Evolutionary conservation across 2,329 filamentous ascomycete species (phyloP).

Genomic region (Aspergillus pseudoviridinutans): DNA sequence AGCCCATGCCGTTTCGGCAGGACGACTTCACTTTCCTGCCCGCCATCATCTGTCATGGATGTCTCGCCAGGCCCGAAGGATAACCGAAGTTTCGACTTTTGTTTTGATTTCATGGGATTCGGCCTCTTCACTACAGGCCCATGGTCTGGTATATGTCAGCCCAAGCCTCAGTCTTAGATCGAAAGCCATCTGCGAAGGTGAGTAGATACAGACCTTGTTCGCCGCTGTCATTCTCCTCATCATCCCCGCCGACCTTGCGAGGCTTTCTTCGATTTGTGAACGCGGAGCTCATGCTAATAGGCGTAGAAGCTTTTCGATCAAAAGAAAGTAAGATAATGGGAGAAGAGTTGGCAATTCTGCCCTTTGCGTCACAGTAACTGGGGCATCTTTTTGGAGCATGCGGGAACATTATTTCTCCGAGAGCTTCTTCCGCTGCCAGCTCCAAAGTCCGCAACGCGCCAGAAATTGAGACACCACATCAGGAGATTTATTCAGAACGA

Average conservation of each 20-base stretch:
- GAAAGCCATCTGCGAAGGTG: background rate
- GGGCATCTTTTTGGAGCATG: slow-evolving; percentile 19
- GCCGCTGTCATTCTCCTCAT: slow-evolving; percentile 46
- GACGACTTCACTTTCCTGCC: slow-evolving; percentile 51
- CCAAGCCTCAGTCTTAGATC: background rate
- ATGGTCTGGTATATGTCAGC: slow-evolving; percentile 35
- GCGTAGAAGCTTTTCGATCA: background rate
- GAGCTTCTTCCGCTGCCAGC: slow-evolving; percentile 23
- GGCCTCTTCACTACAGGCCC: slow-evolving; percentile 54
- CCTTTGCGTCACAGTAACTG: slow-evolving; percentile 8
- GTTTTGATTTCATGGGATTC: slow-evolving; percentile 51
- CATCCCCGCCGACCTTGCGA: slow-evolving; percentile 71
- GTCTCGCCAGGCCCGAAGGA: slow-evolving; percentile 68
- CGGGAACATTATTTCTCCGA: slow-evolving; percentile 36
- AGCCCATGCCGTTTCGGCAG: slow-evolving; percentile 59
- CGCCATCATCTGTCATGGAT: slow-evolving; percentile 52
- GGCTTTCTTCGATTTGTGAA: slow-evolving; percentile 62
- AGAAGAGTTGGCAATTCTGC: background rate
- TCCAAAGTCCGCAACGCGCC: slow-evolving; percentile 26
- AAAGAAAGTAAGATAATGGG: background rate
- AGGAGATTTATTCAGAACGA: slow-evolving; percentile 17
- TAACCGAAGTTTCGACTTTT: slow-evolving; percentile 69
- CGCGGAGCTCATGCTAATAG: slow-evolving; percentile 51
- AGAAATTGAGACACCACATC: slow-evolving; percentile 19
- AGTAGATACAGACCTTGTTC: slow-evolving; percentile 40